Evolutionary conservation across 116 monocot genomes (phyloP), one percentile per base, ranked within the genome.

Genomic region (Phalaenopsis hybrid): DNA sequence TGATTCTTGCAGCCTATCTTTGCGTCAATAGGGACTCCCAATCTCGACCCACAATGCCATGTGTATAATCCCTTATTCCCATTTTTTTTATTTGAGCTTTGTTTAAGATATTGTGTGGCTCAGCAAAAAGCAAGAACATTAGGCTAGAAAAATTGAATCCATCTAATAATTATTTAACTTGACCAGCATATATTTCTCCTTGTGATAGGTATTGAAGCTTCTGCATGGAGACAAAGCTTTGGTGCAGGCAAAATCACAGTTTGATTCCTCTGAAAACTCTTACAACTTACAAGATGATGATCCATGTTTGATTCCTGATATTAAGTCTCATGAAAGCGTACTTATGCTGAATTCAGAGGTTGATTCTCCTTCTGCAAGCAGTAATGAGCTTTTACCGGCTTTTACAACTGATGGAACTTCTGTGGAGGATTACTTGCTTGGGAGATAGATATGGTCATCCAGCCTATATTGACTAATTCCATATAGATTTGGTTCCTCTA

Each of bases 1-100:
- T 89, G 88, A 82, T 87, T 70, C 85, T 94, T 17, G 92, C 92
- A 80, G 94, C 92, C 82, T 88, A 89, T 18, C 91, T 96, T 28
- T 96, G 96, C 87, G 87, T 92, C 75, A 86, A 59, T 78, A 84
- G 81, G 78, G 82, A 86, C 74, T 88, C 96, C 33, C 86, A 57
- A 48, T 83, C 81, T 69, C 90, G 96, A 16, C 94, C 96, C 5
- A 76, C 57, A 8, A 94, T 96, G 69, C 18, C 85, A 58, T 79
- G 41, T n/a, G 92, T 94, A 89, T 87, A 88, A 61, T 68, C 49
- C 76, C 16, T 37, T 81, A 52, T 73, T 25, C 51, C 17, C 18
- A 12, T 21, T 81, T 52, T 28, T 68, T 49, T 0, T 68, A 6
- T 33, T 15, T 57, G 1, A 28, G 25, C 8, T 44, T 1, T 11